Conservation (phyloP, 1,284 basidiomycete species). For the Hemileccinum hortonii region DNA sequence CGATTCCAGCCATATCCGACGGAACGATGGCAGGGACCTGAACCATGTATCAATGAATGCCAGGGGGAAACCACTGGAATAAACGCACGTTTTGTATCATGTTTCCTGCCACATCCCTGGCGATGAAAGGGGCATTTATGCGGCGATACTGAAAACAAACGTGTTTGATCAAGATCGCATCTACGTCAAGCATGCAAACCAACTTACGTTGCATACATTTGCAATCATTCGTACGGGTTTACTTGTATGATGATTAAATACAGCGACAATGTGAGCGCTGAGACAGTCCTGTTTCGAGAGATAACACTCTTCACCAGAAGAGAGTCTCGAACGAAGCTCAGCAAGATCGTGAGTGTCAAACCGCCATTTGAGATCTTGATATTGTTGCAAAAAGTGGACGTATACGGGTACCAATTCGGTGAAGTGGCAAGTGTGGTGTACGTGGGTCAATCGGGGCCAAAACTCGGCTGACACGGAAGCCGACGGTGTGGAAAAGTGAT, state of each 20-base stretch:
- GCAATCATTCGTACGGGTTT: slow-evolving; percentile 16
- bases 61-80: background rate
- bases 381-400: slow-evolving; percentile 5
- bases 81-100: slow-evolving; percentile 29
- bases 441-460: slow-evolving; percentile 21
- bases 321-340: slow-evolving; percentile 18
- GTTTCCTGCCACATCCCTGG: slow-evolving; percentile 26
- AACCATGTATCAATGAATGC: background rate
- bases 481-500: slow-evolving; percentile 15
- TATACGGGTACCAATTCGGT: slow-evolving; percentile 14
- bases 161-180: background rate
- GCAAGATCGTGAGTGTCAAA: slow-evolving; percentile 15
- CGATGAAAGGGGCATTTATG: slow-evolving; percentile 18
- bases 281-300: slow-evolving; percentile 35
- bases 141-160: slow-evolving; percentile 27
- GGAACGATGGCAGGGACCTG: slow-evolving; percentile 20
- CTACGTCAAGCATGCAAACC: background rate
- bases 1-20: slow-evolving; percentile 20
- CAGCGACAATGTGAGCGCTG: slow-evolving; percentile 30
- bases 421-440: slow-evolving; percentile 11
- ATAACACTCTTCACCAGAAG: background rate
- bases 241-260: slow-evolving; percentile 21
- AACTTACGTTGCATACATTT: slow-evolving; percentile 32
- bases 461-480: slow-evolving; percentile 5
- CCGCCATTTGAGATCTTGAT: slow-evolving; percentile 21